Evolutionary conservation across 208 protist species (phyloP), one percentile per base, ranked within the genome.

Genomic region (Strigomonas galati): DNA sequence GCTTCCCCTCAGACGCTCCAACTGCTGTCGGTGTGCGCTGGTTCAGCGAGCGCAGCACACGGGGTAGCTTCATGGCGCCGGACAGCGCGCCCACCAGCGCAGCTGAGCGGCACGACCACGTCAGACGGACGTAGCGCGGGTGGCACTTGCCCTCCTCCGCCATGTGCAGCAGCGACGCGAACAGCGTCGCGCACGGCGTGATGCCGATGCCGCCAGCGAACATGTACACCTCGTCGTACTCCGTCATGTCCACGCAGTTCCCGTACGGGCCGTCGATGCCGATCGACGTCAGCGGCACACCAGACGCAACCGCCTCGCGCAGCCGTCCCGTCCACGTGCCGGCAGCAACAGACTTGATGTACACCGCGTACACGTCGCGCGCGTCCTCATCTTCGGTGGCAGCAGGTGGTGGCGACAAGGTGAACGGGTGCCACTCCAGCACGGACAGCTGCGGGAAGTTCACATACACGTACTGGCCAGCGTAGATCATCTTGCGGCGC

Each of bases 341-440:
- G 14, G 9, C 23, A 5, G 14, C 54, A 6, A 59, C 31, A 6
- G 23, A 7, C 54, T 59, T 59, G 56, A 62, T n/a, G 56, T 48
- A 46, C 9, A 62, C 7, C 10, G 56, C 28, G 30, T 48, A 62
- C n/a, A 62, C 56, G 15, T 37, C 56, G 28, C 56, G 35, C 4
- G 35, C 10, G 35, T 40, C 35, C 35, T 40, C 56, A 19, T 31
- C 23, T 24, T 59, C n/a, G 10, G 28, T 31, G n/a, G 56, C n/a
- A 2, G 56, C 6, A 4, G 56, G 21, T 17, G 21, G 21, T 12
- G 15, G 7, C 9, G 53, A 72, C n/a, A 86, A 54, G 12, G 80
- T 89, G 60, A 89, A 82, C 6, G 83, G 83, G 67, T 89, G 83
- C 83, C 83, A 89, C 67, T 89, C 69, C 59, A 86, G 67, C 19